Percentiles rank a stretch among this genome's conserved stretches.
phyloP scores from a whole-genome alignment of 2,329 filamentous ascomycete species.

The Ophiosphaerella narmari region DNA sequence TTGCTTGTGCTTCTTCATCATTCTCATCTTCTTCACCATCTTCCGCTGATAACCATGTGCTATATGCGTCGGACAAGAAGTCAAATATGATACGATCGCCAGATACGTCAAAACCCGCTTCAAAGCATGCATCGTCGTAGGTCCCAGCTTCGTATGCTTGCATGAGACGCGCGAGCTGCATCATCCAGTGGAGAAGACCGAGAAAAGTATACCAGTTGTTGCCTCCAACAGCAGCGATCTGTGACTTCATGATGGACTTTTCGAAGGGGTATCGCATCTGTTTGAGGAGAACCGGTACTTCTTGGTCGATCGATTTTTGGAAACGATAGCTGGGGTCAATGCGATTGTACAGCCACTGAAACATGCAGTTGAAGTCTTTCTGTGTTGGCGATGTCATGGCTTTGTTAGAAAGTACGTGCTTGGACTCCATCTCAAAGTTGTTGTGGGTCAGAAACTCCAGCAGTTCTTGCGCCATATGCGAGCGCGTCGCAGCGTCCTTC shows the following conservation, averaged over 20 bases:
- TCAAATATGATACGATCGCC: constrained; percentile 93
- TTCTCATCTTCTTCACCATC: constrained; percentile 70
- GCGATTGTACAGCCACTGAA: constrained; percentile 95
- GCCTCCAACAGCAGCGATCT: constrained; percentile 90
- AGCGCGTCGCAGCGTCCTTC: constrained; percentile 78
- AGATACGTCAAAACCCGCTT: constrained; percentile 83
- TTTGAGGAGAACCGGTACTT: constrained; percentile 89
- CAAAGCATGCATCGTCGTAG: constrained; percentile 89
- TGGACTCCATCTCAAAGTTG: constrained; percentile 98
- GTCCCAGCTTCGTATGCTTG: constrained; percentile 77
- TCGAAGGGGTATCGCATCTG: constrained; percentile 95
- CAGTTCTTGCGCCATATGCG: constrained; percentile 83
- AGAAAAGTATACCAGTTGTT: constrained; percentile 97
- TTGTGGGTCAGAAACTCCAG: constrained; percentile 89
- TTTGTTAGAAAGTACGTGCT: constrained; percentile 88
- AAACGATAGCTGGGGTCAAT: constrained; percentile 95
- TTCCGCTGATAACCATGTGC: constrained; percentile 88
- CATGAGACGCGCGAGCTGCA: constrained; percentile 94
- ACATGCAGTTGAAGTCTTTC: constrained; percentile 98
- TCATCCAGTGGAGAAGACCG: constrained; percentile 96
- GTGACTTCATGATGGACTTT: constrained; percentile 93
- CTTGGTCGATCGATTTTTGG: constrained; percentile 91
- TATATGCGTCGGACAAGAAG: constrained; percentile 87
- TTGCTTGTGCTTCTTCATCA: constrained; percentile 73
- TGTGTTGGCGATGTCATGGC: constrained; percentile 93